Conservation (phyloP, 805 yeast genomes). For the Teunomyces barrocoloradensis region DNA sequence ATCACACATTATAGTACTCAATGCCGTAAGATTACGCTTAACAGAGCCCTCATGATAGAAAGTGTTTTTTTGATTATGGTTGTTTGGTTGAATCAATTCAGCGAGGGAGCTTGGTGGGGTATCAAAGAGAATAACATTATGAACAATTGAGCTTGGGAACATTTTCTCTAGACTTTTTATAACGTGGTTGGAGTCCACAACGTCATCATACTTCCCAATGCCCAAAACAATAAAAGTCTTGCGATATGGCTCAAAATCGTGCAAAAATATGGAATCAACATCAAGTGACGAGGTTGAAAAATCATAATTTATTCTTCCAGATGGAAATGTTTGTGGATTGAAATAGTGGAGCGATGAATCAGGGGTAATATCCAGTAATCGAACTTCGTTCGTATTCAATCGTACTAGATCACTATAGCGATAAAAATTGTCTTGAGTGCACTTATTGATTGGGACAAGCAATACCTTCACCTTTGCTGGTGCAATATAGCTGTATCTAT, state of each 20-base stretch:
- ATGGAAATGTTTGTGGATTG: conserved; percentile 83
- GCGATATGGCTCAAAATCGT: conserved; percentile 88
- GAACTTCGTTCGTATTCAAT: conserved; percentile 52
- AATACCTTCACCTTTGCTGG: conserved; percentile 68
- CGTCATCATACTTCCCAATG: conserved; percentile 28
- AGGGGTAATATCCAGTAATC: conserved; percentile 75
- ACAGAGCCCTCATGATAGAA: conserved; percentile 30
- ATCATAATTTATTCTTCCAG: conserved; percentile 67
- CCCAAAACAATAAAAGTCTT: conserved; percentile 66
- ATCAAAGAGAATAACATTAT: conserved; percentile 54
- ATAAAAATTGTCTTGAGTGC: conserved; percentile 42
- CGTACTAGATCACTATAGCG: conserved; percentile 44
- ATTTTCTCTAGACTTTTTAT: conserved; percentile 40
- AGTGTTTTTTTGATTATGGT: conserved; percentile 14
- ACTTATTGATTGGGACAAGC: conserved; percentile 62
- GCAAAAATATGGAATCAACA: conserved; percentile 61
- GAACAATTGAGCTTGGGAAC: conserved; percentile 55
- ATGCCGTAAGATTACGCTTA: conserved; percentile 21
- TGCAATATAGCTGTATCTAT: conserved; percentile 47
- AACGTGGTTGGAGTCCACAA: conserved; percentile 1
- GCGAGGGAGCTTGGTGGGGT: conserved; percentile 27
- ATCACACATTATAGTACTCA: conserved; percentile 72
- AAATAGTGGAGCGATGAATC: conserved; percentile 48
- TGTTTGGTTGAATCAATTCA: conserved; percentile 9
- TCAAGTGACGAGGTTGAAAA: conserved; percentile 47